These are phyloP conservation scores for Globisporangium parvum DNA, from an alignment of 352 stramenopile species.

Conservation along the genomic window DNA sequence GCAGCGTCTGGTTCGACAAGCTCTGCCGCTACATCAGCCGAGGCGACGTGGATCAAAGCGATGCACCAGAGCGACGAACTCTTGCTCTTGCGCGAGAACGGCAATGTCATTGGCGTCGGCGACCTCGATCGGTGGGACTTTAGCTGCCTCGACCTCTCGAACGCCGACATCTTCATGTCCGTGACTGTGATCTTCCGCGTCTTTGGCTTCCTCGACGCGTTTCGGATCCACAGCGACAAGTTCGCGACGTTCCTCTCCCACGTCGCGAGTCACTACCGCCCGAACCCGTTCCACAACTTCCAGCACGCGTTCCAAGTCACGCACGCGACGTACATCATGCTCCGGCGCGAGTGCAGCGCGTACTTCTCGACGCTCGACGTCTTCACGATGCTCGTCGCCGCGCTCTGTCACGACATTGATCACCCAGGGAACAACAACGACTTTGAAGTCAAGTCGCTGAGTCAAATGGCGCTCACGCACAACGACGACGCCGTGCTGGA, in stretches of 20 bases:
- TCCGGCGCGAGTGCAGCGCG: slow-evolving; percentile 46
- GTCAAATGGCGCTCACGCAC: slow-evolving; percentile 71
- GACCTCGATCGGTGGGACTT: slow-evolving; percentile 56
- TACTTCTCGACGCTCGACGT: slow-evolving; percentile 61
- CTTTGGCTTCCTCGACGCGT: slow-evolving; percentile 49
- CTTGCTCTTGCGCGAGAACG: slow-evolving; percentile 48
- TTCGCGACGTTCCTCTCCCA: slow-evolving; percentile 44
- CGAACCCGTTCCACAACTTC: slow-evolving; percentile 80
- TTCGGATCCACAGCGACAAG: slow-evolving; percentile 46
- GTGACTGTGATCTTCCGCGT: slow-evolving; percentile 39
- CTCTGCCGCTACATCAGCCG: slow-evolving; percentile 12
- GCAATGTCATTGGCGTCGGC: slow-evolving; percentile 25
- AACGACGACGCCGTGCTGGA: slow-evolving; percentile 83
- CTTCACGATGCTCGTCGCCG: slow-evolving; percentile 68
- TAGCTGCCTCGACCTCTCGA: slow-evolving; percentile 31
- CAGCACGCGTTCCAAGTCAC: slow-evolving; percentile 72
- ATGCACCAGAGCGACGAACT: slow-evolving; percentile 49
- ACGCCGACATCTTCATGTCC: slow-evolving; percentile 29
- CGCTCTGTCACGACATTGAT: slow-evolving; percentile 78
- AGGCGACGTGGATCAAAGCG: not conserved
- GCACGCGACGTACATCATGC: slow-evolving; percentile 47
- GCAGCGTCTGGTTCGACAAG: not conserved
- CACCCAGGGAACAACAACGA: slow-evolving; percentile 81
- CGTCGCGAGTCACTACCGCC: slow-evolving; percentile 62
- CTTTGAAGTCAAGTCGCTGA: slow-evolving; percentile 76